These are phyloP conservation scores for Tremellales sp. DNA, from an alignment of 1,284 basidiomycete genomes.

Conservation along the genomic window DNA sequence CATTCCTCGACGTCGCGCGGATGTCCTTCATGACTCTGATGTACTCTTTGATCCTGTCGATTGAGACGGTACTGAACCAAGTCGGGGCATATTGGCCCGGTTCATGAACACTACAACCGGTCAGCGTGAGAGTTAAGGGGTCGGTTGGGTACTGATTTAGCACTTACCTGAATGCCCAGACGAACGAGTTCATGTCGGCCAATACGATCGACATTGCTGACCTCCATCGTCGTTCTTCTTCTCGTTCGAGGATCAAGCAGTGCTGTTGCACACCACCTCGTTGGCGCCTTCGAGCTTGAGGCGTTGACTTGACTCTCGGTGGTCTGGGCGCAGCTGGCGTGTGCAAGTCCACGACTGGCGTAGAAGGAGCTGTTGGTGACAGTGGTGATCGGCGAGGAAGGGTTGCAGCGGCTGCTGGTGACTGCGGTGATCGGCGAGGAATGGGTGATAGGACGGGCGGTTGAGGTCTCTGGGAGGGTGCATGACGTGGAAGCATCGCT, in stretches of 20 bases:
- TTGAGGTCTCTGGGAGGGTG: not conserved
- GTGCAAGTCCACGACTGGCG: not conserved
- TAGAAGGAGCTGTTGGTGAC: not conserved
- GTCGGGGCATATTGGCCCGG: not conserved
- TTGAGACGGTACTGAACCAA: not conserved
- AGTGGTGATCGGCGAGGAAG: not conserved
- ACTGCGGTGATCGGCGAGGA: not conserved
- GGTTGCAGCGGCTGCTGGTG: not conserved
- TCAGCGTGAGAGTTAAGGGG: no score
- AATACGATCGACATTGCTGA: conserved; percentile 19
- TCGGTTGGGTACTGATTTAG: not conserved
- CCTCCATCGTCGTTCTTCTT: conserved; percentile 30
- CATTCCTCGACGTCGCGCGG: no score
- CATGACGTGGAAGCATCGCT: not conserved
- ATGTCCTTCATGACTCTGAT: not conserved
- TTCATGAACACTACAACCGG: no score
- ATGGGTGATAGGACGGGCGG: not conserved
- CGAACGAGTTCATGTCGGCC: conserved; percentile 6
- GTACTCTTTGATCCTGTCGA: not conserved
- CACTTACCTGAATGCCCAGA: not conserved
- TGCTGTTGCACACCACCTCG: conserved; percentile 16
- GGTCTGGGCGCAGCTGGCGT: not conserved
- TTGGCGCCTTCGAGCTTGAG: conserved; percentile 1
- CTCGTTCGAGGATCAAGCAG: conserved; percentile 25
- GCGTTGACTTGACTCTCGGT: not conserved